phyloP scores from a whole-genome alignment of 805 yeast genomes.

The Sugiyamaella floridensis region DNA sequence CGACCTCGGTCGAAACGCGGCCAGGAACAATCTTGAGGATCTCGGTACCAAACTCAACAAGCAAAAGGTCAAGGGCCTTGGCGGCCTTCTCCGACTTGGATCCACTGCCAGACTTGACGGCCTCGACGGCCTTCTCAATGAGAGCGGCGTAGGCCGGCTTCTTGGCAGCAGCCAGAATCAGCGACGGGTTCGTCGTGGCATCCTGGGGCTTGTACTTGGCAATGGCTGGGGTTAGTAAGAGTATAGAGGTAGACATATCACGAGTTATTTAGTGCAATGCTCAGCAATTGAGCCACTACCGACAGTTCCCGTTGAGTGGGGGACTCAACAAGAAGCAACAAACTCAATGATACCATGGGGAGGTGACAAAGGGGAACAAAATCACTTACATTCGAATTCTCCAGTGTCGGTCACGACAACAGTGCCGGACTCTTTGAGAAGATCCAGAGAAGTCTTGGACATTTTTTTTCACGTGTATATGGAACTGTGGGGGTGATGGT shows the following conservation, averaged over 20 bases:
- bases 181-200: slow-evolving; percentile 97
- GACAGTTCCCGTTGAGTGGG: too few relatives aligned
- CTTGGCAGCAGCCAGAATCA: slow-evolving; percentile 92
- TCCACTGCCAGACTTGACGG: slow-evolving; percentile 53
- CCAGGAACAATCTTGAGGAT: slow-evolving; percentile 95
- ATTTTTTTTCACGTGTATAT: too few relatives aligned
- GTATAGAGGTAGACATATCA: background rate
- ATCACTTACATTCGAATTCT: slow-evolving; percentile 71
- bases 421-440: slow-evolving; percentile 91
- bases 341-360: background rate
- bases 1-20: slow-evolving; percentile 98
- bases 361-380: background rate
- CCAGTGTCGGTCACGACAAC: slow-evolving; percentile 98
- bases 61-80: slow-evolving; percentile 80
- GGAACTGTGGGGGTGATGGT: background rate
- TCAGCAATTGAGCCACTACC: background rate
- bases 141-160: slow-evolving; percentile 82
- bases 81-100: slow-evolving; percentile 54
- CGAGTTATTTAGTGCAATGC: too few relatives aligned
- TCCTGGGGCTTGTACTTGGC: slow-evolving; percentile 98
- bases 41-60: slow-evolving; percentile 94
- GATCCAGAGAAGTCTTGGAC: slow-evolving; percentile 56
- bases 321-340: background rate
- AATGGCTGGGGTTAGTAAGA: slow-evolving; percentile 41
- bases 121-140: slow-evolving; percentile 84